These are phyloP conservation scores for Pseudogymnoascus sp. DNA, from an alignment of 2,329 filamentous ascomycete species.

Conservation along the genomic window DNA sequence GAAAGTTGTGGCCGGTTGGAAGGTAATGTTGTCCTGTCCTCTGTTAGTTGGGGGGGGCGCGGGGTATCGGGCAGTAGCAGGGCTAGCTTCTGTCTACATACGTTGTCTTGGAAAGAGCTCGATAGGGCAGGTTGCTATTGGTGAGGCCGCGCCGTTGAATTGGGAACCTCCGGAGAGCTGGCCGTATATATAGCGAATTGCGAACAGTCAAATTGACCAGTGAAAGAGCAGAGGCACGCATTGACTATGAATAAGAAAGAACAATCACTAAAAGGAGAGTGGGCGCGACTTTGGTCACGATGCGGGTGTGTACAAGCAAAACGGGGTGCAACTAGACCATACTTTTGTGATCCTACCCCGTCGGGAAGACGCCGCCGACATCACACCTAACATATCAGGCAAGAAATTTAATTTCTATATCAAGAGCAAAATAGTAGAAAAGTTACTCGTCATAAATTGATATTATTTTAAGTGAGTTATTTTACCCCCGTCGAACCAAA, in stretches of 20 bases:
- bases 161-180: conserved; percentile 2
- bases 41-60: conserved; percentile 1
- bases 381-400: conserved; percentile 3
- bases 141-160: conserved; percentile 7
- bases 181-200: conserved; percentile 5
- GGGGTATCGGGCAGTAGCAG: conserved; percentile 2
- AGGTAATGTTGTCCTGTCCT: conserved; percentile 20
- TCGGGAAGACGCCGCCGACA: not conserved
- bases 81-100: conserved; percentile 7
- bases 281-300: conserved; percentile 7
- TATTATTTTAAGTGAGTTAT: conserved; percentile 5
- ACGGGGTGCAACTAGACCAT: conserved; percentile 1
- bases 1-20: conserved; percentile 21
- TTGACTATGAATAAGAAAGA: conserved; percentile 10
- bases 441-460: conserved; percentile 1
- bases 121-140: conserved; percentile 9
- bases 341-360: not conserved
- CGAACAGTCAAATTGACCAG: conserved; percentile 10
- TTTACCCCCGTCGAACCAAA: not conserved
- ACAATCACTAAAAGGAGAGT: conserved; percentile 6
- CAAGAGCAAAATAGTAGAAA: not conserved
- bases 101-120: conserved; percentile 8
- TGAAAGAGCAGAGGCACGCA: conserved; percentile 7
- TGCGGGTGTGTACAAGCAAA: not conserved
- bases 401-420: not conserved